A percentile compares a stretch with the other conserved stretches of the same genome.
These are phyloP conservation scores for Microstegium vimineum DNA, from an alignment of 176 grass and related monocot genomes.

Conservation along the genomic window DNA sequence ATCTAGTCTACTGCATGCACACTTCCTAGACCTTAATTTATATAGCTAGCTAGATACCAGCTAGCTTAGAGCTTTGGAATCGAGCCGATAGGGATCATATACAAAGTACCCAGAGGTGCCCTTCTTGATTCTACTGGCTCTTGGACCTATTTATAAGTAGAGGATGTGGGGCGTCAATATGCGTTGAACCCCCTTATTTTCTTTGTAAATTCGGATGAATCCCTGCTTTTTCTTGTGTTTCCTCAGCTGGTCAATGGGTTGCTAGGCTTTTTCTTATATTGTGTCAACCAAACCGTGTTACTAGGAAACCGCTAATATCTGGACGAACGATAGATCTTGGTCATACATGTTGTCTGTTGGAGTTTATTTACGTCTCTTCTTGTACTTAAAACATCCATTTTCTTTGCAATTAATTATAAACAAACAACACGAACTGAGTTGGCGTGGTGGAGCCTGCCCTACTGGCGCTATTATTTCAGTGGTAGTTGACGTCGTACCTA, in stretches of 20 bases:
- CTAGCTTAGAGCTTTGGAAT: slow-evolving; percentile 16
- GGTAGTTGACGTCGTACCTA: too few relatives aligned
- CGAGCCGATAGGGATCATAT: background rate
- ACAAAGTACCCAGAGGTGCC: slow-evolving; percentile 14
- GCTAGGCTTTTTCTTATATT: slow-evolving; percentile 2
- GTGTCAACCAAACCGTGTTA: slow-evolving; percentile 21
- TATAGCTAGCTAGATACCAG: slow-evolving; percentile 16
- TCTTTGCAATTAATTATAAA: background rate
- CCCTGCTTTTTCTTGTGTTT: background rate
- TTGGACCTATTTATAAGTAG: slow-evolving; percentile 32
- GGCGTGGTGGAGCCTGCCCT: too few relatives aligned
- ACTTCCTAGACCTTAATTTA: background rate
- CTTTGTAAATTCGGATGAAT: background rate
- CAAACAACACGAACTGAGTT: too few relatives aligned
- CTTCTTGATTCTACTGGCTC: slow-evolving; percentile 25
- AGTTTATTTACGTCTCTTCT: background rate
- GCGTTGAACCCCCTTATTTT: background rate
- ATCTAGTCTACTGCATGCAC: background rate
- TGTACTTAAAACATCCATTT: background rate
- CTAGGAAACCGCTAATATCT: slow-evolving; percentile 22
- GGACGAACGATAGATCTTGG: background rate
- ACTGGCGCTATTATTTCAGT: too few relatives aligned
- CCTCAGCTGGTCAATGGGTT: slow-evolving; percentile 13
- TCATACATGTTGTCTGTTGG: background rate
- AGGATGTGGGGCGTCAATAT: background rate